Conservation (phyloP, 352 stramenopile species). For the Detonula confervacea region DNA sequence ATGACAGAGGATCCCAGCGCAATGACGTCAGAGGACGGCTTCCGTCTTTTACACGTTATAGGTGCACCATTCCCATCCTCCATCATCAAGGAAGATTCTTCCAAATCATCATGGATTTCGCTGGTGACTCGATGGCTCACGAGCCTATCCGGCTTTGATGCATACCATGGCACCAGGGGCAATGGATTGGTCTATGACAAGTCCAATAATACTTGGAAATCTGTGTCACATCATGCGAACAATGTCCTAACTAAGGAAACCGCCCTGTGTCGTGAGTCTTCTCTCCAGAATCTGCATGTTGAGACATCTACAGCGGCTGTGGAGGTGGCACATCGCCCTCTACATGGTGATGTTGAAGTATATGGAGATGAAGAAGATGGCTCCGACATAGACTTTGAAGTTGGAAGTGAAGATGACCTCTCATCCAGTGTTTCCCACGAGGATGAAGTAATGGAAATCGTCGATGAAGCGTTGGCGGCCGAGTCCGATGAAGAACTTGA, state of each 20-base stretch:
- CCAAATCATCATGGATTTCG: constrained; percentile 52
- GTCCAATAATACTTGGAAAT: constrained; percentile 37
- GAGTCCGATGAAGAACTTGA: constrained; percentile 74
- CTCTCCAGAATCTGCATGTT: constrained; percentile 54
- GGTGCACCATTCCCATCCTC: constrained; percentile 71
- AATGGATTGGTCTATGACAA: constrained; percentile 51
- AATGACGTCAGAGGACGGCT: constrained; percentile 82
- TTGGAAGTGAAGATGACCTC: constrained; percentile 47
- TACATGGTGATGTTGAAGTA: constrained; percentile 21
- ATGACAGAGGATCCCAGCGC: constrained; percentile 59
- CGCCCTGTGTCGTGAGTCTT: neutral
- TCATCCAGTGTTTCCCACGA: constrained; percentile 41
- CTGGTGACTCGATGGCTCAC: constrained; percentile 75
- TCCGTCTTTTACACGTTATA: constrained; percentile 73
- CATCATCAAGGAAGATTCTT: constrained; percentile 34
- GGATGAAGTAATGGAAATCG: constrained; percentile 72
- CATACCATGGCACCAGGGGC: constrained; percentile 73
- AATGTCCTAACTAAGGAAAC: constrained; percentile 2
- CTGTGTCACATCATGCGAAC: neutral
- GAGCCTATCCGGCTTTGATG: constrained; percentile 61
- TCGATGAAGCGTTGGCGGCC: constrained; percentile 44
- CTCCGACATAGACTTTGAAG: constrained; percentile 36
- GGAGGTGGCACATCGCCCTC: constrained; percentile 40
- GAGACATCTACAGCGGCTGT: constrained; percentile 55
- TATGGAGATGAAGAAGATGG: constrained; percentile 30